Percentiles rank a stretch among this genome's conserved stretches.
Evolutionary conservation across 495 filamentous ascomycete genomes (phyloP).

Genomic region (Penicillium coprophilum): DNA sequence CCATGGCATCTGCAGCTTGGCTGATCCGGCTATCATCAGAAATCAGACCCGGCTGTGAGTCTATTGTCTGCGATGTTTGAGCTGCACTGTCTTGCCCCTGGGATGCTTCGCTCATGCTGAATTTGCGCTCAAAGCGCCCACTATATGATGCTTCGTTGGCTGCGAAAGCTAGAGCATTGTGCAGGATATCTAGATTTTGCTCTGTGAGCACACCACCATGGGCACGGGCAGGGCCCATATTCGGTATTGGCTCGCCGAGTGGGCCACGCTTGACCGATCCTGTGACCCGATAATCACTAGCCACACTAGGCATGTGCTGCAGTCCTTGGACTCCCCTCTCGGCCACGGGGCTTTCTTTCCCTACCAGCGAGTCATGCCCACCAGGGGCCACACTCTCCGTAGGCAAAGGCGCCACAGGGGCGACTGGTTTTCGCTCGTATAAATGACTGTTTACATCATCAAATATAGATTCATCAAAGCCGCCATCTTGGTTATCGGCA

Average conservation of each 20-base stretch:
- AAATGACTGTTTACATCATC: slow-evolving; percentile 61
- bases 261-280: slow-evolving; percentile 30
- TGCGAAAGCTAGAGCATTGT: slow-evolving; percentile 77
- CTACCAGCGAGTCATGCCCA: slow-evolving; percentile 11
- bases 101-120: slow-evolving; percentile 45
- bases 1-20: slow-evolving; percentile 37
- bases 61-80: slow-evolving; percentile 33
- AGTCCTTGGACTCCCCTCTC: slow-evolving; percentile 27
- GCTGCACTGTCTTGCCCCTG: slow-evolving; percentile 38
- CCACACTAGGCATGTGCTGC: slow-evolving; percentile 43
- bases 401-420: slow-evolving; percentile 15
- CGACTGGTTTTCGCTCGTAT: slow-evolving; percentile 40
- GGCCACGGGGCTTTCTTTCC: slow-evolving; percentile 18
- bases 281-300: slow-evolving; percentile 36
- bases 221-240: slow-evolving; percentile 32
- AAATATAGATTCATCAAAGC: slow-evolving; percentile 79
- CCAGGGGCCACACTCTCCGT: slow-evolving; percentile 4
- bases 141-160: slow-evolving; percentile 70
- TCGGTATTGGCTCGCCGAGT: slow-evolving; percentile 29
- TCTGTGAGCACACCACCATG: slow-evolving; percentile 49
- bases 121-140: slow-evolving; percentile 61
- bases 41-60: slow-evolving; percentile 49
- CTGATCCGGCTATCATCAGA: slow-evolving; percentile 50
- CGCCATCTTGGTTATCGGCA: slow-evolving; percentile 49
- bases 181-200: slow-evolving; percentile 68